These are phyloP conservation scores for Cladophialophora chaetospira DNA, from an alignment of 2,329 filamentous ascomycete genomes.

Conservation along the genomic window DNA sequence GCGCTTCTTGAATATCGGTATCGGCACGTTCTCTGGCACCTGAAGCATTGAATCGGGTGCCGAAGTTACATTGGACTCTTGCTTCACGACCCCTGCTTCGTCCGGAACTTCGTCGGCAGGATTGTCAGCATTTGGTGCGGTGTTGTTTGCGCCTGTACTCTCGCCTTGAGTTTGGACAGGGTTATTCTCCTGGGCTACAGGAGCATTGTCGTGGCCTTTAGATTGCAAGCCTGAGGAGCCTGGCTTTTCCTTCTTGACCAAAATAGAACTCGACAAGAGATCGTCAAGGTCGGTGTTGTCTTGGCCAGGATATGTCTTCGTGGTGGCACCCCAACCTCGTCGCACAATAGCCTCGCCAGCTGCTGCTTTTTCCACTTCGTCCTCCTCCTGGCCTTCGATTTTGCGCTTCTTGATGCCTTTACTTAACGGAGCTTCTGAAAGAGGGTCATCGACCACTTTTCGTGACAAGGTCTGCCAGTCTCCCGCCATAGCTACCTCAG, in stretches of 20 bases:
- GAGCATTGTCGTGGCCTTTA: slow-evolving; percentile 7
- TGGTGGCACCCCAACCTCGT: slow-evolving; percentile 49
- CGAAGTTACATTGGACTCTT: slow-evolving; percentile 32
- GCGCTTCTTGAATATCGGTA: slow-evolving; percentile 52
- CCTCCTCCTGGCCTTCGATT: slow-evolving; percentile 43
- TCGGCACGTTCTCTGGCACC: slow-evolving; percentile 31
- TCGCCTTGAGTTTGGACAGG: slow-evolving; percentile 1
- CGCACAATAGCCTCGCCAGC: slow-evolving; percentile 39
- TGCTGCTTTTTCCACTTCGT: slow-evolving; percentile 46
- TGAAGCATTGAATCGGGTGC: slow-evolving; percentile 4
- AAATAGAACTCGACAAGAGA: slow-evolving; percentile 45
- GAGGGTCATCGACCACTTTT: slow-evolving; percentile 35
- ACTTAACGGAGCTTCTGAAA: slow-evolving; percentile 44
- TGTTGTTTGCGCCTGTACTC: slow-evolving; percentile 6
- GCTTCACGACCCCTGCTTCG: slow-evolving; percentile 31
- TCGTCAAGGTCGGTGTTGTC: slow-evolving; percentile 45
- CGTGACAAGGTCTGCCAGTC: slow-evolving; percentile 77
- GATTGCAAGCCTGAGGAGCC: slow-evolving; percentile 8
- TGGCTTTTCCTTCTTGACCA: slow-evolving; percentile 41
- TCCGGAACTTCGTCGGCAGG: background rate
- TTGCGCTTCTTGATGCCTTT: slow-evolving; percentile 51
- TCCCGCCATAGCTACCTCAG: slow-evolving; percentile 82
- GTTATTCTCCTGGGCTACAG: slow-evolving; percentile 22
- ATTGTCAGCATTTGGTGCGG: slow-evolving; percentile 5
- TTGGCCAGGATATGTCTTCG: slow-evolving; percentile 43